These are phyloP conservation scores for Isatis tinctoria DNA, from an alignment of 345 rosid genomes.

Conservation along the genomic window DNA sequence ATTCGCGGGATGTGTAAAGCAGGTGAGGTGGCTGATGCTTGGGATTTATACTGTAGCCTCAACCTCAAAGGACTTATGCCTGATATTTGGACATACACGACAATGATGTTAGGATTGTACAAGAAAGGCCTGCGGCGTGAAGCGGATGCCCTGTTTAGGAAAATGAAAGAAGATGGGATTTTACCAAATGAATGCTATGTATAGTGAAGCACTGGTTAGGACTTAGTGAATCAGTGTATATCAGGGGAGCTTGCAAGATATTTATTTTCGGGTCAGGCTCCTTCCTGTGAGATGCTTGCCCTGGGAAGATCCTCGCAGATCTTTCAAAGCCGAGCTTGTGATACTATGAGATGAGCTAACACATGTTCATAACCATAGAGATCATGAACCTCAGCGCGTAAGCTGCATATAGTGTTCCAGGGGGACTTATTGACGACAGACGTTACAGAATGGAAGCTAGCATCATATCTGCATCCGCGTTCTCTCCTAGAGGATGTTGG, in stretches of 20 bases:
- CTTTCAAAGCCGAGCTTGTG: neutral
- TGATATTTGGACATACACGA: neutral
- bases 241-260: slow-evolving; percentile 9
- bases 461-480: neutral
- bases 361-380: slow-evolving; percentile 11
- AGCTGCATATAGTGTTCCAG: too few relatives aligned
- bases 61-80: neutral
- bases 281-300: neutral
- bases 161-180: neutral
- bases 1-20: neutral
- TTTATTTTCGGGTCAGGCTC: neutral
- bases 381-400: too few relatives aligned
- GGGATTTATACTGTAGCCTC: neutral
- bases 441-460: slow-evolving; percentile 1
- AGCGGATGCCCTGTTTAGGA: neutral
- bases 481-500: neutral
- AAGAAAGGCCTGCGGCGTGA: neutral
- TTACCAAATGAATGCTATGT: slow-evolving; percentile 13
- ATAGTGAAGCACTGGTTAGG: neutral
- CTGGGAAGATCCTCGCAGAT: slow-evolving; percentile 7
- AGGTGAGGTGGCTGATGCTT: neutral
- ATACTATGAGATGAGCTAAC: neutral
- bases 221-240: neutral
- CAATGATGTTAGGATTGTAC: slow-evolving; percentile 12
- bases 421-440: neutral